A percentile compares a stretch with the other conserved stretches of the same genome.
Evolutionary conservation across 495 filamentous ascomycete genomes (phyloP).

Genomic region (Daldinia bambusicola): DNA sequence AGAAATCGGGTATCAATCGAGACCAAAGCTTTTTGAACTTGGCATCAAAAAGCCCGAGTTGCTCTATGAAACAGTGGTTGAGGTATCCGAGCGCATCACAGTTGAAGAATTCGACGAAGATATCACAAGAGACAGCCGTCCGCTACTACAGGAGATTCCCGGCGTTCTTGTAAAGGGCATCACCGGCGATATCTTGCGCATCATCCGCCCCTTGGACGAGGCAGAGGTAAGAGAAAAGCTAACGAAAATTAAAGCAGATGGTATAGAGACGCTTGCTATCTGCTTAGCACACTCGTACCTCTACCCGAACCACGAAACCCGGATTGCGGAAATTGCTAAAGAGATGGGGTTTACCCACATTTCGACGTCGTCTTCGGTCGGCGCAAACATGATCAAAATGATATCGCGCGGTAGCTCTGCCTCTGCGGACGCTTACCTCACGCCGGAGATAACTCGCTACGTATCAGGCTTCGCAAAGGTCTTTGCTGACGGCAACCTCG

Average conservation of each 20-base stretch:
- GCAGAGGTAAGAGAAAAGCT: conserved; percentile 67
- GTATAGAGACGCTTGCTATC: conserved; percentile 66
- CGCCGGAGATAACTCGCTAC: conserved; percentile 94
- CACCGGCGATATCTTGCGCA: conserved; percentile 54
- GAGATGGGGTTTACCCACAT: conserved; percentile 83
- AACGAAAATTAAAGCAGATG: conserved; percentile 60
- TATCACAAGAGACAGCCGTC: conserved; percentile 58
- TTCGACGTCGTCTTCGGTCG: conserved; percentile 71
- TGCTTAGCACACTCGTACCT: conserved; percentile 85
- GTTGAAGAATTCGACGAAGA: conserved; percentile 92
- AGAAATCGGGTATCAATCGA: conserved; percentile 84
- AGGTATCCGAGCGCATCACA: conserved; percentile 84
- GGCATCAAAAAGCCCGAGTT: conserved; percentile 82
- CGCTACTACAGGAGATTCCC: conserved; percentile 31
- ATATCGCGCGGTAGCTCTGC: conserved; percentile 83
- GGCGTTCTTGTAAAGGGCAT: conserved; percentile 52
- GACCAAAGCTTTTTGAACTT: conserved; percentile 84
- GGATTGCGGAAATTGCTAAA: conserved; percentile 69
- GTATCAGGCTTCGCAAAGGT: conserved; percentile 85
- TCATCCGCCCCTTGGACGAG: conserved; percentile 49
- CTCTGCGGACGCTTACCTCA: conserved; percentile 95
- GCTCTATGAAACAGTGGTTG: conserved; percentile 77
- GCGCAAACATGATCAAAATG: conserved; percentile 88
- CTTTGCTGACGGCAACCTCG: conserved; percentile 72
- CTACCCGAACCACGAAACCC: conserved; percentile 74